These are phyloP conservation scores for Phlebopus sp. DNA, from an alignment of 1,284 basidiomycete genomes.

Conservation along the genomic window DNA sequence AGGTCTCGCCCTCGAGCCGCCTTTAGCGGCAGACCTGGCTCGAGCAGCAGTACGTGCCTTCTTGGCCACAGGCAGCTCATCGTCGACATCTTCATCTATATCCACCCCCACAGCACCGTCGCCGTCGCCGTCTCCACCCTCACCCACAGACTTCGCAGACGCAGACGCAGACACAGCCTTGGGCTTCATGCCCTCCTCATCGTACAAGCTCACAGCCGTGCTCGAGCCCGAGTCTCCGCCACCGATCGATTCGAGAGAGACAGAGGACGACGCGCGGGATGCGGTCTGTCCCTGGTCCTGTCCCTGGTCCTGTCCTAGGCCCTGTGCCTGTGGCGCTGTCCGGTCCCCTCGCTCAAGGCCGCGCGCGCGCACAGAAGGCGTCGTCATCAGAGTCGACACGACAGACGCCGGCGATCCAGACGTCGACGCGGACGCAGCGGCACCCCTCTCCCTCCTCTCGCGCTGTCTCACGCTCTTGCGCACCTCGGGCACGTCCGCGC, in stretches of 20 bases:
- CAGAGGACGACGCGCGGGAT: slow-evolving; percentile 23
- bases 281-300: slow-evolving; percentile 6
- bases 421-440: neutral
- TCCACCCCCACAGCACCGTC: too few species aligned
- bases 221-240: slow-evolving; percentile 31
- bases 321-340: too few species aligned
- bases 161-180: slow-evolving; percentile 6
- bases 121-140: neutral
- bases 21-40: slow-evolving; percentile 20
- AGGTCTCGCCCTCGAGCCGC: slow-evolving; percentile 17
- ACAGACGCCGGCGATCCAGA: slow-evolving; percentile 25
- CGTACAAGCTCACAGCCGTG: slow-evolving; percentile 32
- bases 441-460: slow-evolving; percentile 24
- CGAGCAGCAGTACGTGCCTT: slow-evolving; percentile 15
- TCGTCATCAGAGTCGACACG: slow-evolving; percentile 30
- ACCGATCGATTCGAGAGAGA: slow-evolving; percentile 26
- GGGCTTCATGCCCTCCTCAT: slow-evolving; percentile 25
- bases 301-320: too few species aligned
- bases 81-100: slow-evolving; percentile 10
- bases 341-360: slow-evolving; percentile 16
- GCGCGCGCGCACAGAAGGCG: slow-evolving; percentile 25
- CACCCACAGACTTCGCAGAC: slow-evolving; percentile 6
- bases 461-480: slow-evolving; percentile 31
- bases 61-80: slow-evolving; percentile 19
- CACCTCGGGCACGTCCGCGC: slow-evolving; percentile 22